Evolutionary conservation across 2,329 filamentous ascomycete species (phyloP), one percentile per base, ranked within the genome.

Genomic region (Pseudogymnoascus sp.): DNA sequence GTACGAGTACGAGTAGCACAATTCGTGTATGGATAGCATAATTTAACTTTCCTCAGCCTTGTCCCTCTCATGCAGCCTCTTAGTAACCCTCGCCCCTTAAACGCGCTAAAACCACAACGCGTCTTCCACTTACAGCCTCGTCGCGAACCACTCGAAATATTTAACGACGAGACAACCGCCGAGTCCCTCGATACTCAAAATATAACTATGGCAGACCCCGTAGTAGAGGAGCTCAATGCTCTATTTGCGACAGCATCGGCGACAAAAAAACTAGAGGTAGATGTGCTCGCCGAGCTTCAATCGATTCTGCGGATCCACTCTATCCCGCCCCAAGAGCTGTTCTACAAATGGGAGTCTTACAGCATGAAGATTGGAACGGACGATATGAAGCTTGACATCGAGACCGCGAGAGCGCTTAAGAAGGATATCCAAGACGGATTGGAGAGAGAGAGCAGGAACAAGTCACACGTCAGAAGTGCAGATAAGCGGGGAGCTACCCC

Each of bases 301-400:
- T 96, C 91, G 64, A 96, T 96, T 73, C 84, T 95, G 78, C 87
- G 88, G 62, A 81, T 98, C 65, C 91, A 97, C 77, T 86, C 86
- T 59, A 83, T 98, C 65, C 85, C 87, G 14, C 82, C 87, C 35
- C 88, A 98, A 74, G 95, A 98, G 73, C 81, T 98, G 26, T 97
- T 91, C 76, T 97, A 91, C 85, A 98, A 98, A 82, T 99, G 95
- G 95, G 95, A 99, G 76, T 93, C 92, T 0, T 98, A 97, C 81
- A 93, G 90, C 75, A 89, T 99, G 74, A 96, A 93, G 76, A 92
- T 98, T 87, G 91, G 93, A 24, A 79, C 85, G 59, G 91, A 96
- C 63, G 89, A 91, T 63, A 87, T 87, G 66, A 87, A 82, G 65
- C 78, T 90, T 65, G 85, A 89, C 59, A 80, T 96, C 43, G 84